These are phyloP conservation scores for Aspergillus quadricinctus DNA, from an alignment of 2,329 filamentous ascomycete species.

Conservation along the genomic window DNA sequence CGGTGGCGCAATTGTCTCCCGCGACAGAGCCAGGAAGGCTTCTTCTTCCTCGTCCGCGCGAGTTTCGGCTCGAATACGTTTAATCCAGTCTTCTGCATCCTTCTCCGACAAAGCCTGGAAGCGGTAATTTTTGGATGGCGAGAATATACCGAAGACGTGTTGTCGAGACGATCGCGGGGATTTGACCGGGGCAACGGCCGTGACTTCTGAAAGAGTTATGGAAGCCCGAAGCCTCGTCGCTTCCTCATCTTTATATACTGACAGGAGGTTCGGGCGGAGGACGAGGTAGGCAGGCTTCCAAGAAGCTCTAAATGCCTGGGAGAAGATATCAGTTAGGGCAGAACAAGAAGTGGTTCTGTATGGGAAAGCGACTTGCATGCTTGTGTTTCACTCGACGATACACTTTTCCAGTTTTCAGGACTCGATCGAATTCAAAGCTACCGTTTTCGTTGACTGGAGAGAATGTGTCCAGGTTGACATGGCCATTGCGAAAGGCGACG, in stretches of 20 bases:
- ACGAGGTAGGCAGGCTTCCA: conserved; percentile 92
- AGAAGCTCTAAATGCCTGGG: conserved; percentile 54
- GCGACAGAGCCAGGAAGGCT: conserved; percentile 58
- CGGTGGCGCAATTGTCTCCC: conserved; percentile 15
- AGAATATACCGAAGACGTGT: conserved; percentile 89
- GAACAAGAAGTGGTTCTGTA: conserved; percentile 2
- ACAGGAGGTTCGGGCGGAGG: conserved; percentile 82
- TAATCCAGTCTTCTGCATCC: conserved; percentile 83
- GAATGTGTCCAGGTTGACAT: conserved; percentile 60
- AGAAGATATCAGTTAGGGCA: not conserved
- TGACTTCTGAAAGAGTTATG: conserved; percentile 82
- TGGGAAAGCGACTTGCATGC: conserved; percentile 56
- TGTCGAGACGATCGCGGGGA: conserved; percentile 83
- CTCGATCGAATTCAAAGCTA: conserved; percentile 91
- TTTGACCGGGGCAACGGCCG: conserved; percentile 81
- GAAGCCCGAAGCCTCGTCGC: conserved; percentile 87
- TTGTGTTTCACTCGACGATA: conserved; percentile 90
- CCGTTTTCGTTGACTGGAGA: conserved; percentile 92
- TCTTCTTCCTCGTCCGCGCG: conserved; percentile 85
- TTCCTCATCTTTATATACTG: conserved; percentile 86
- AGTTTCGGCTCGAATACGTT: conserved; percentile 71
- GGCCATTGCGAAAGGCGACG: conserved; percentile 35
- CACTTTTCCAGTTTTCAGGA: conserved; percentile 83
- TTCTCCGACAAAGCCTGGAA: conserved; percentile 69
- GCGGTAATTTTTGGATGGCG: conserved; percentile 85